Conservation (phyloP, 495 filamentous ascomycete species). For the Neurospora pannonica region DNA sequence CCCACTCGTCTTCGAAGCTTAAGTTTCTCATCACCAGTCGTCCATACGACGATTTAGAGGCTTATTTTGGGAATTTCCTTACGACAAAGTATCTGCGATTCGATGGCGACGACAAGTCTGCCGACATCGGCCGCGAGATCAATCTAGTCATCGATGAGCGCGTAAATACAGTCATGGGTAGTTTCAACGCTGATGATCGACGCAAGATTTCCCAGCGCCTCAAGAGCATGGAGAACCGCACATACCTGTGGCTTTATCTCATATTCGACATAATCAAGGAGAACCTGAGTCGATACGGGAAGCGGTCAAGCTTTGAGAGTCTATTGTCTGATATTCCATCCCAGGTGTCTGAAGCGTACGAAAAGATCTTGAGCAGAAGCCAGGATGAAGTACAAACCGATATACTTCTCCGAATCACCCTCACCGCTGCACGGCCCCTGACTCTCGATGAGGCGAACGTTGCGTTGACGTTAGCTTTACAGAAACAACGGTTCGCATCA, state of each 20-base stretch:
- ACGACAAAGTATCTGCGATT: conserved; percentile 14
- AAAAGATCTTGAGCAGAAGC: conserved; percentile 15
- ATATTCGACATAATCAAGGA: conserved; percentile 24
- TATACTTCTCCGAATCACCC: conserved; percentile 18
- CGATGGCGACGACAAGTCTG: conserved; percentile 23
- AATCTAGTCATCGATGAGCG: conserved; percentile 28
- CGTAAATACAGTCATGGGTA: conserved; percentile 10
- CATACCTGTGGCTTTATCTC: no score
- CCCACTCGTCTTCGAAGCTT: conserved; percentile 7
- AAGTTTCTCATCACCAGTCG: conserved; percentile 32
- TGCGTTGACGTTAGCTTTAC: conserved; percentile 10
- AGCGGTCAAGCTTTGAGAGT: conserved; percentile 8
- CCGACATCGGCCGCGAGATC: conserved; percentile 27
- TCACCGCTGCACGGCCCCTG: conserved; percentile 19
- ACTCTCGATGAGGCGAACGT: conserved; percentile 16
- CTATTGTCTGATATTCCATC: conserved; percentile 20
- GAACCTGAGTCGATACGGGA: conserved; percentile 8
- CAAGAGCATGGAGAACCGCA: conserved; percentile 29
- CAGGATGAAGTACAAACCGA: conserved; percentile 3
- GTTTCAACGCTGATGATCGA: conserved; percentile 5
- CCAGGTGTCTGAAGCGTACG: conserved; percentile 25
- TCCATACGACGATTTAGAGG: conserved; percentile 24
- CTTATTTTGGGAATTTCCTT: conserved; percentile 10
- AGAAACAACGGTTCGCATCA: neutral
- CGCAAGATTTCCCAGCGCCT: conserved; percentile 16